Base-by-base conservation (phyloP, 441 rosid genomes). In the Metrosideros polymorpha region DNA sequence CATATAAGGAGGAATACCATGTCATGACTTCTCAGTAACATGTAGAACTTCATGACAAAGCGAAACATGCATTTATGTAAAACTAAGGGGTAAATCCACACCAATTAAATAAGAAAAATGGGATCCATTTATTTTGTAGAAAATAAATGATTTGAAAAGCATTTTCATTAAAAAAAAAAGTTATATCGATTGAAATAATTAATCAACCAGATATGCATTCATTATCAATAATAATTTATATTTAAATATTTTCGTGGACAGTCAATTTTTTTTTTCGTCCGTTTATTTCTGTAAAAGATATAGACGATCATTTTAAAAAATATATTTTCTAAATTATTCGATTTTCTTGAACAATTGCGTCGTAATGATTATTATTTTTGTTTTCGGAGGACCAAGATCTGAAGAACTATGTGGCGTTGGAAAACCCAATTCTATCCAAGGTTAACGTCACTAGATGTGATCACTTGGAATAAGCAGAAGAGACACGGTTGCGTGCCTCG, bases 251-350 rank as follows among this genome's bases (percentile, higher is more conserved):
- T 14, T 57, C 7, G 8, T n/a, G 22, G 17, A 59, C 15, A 9
- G 29, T 15, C 1, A 57, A 57, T n/a, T 2, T 57, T n/a, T n/a
- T 57, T 7, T 0, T 15, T 15, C n/a, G 39, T 7, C 22, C 39
- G 15, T 29, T 29, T 1, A 59, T 32, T 29, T 29, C 29, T 29
- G 0, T 7, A 32, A n/a, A 14, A 12, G 7, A 57, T 4, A 1
- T 9, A 57, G 6, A 2, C 32, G 6, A n/a, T 12, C n/a, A 1
- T 0, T 3, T 59, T 29, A 6, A 5, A 3, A 29, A 59, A 29
- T 14, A n/a, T 14, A 59, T 29, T 13, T 57, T 57, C 25, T 0
- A 13, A 12, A 49, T 49, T 49, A 49, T 49, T 52, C 29, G 6
- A 29, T 29, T 59, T 57, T 59, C 2, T 29, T 3, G 1, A 29